These are phyloP conservation scores for Parmales sp. DNA, from an alignment of 108 stramenopile genomes.

Conservation along the genomic window DNA sequence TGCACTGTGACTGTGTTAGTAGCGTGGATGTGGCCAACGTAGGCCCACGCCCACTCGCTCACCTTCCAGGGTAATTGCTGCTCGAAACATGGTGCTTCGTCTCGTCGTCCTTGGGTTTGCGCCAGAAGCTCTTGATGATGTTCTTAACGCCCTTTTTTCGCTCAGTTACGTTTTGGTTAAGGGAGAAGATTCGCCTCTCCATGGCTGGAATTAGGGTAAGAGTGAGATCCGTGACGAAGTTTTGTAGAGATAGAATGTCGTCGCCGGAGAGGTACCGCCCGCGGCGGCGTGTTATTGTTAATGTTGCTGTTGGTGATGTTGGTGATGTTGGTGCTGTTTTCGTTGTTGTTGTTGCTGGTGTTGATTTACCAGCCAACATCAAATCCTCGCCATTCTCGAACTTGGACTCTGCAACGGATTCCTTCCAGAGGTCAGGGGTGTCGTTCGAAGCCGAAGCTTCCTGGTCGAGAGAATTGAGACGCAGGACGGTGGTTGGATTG, in stretches of 20 bases:
- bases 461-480: background rate
- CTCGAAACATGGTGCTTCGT: background rate
- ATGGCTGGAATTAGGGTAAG: conserved; percentile 49
- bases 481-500: background rate
- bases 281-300: too few relatives aligned
- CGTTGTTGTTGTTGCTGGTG: too few relatives aligned
- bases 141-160: conserved; percentile 74
- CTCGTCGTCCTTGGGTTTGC: conserved; percentile 47
- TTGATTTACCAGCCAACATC: too few relatives aligned
- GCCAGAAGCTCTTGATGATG: conserved; percentile 68
- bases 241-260: conserved; percentile 32
- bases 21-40: too few relatives aligned
- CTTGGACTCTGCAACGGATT: too few relatives aligned
- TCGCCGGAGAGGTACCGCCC: conserved; percentile 26
- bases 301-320: too few relatives aligned
- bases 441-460: background rate
- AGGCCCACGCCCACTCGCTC: background rate
- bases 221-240: conserved; percentile 46
- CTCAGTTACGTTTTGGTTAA: conserved; percentile 65
- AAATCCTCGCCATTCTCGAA: too few relatives aligned
- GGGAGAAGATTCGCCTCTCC: conserved; percentile 63
- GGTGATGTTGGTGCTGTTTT: too few relatives aligned
- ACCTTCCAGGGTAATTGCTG: background rate
- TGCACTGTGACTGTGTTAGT: too few relatives aligned
- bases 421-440: too few relatives aligned